Percentiles rank a stretch among this genome's conserved stretches.
These are phyloP conservation scores for Trichocladium uniseriatum DNA, from an alignment of 495 filamentous ascomycete genomes.

Conservation along the genomic window DNA sequence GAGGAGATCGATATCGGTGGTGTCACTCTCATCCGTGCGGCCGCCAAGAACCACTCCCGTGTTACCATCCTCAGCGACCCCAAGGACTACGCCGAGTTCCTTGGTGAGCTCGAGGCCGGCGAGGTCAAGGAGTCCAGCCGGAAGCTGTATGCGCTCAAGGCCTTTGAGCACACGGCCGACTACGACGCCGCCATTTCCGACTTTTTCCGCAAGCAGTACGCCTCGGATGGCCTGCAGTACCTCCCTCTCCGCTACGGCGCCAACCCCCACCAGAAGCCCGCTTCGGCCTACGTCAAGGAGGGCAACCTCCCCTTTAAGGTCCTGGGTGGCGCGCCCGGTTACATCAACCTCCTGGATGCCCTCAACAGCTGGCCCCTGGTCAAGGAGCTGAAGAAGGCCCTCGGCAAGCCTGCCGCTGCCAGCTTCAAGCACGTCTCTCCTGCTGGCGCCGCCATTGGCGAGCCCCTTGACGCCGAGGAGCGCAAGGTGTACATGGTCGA, in stretches of 20 bases:
- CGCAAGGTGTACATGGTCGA: conserved; percentile 97
- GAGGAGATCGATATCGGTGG: conserved; percentile 98
- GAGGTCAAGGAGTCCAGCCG: conserved; percentile 75
- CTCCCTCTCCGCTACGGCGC: conserved; percentile 83
- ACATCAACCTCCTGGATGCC: conserved; percentile 93
- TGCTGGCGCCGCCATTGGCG: conserved; percentile 87
- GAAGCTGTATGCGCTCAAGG: conserved; percentile 85
- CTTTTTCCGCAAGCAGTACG: conserved; percentile 96
- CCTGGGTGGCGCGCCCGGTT: conserved; percentile 83
- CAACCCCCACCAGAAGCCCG: conserved; percentile 97
- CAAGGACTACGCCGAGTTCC: conserved; percentile 84
- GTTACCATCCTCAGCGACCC: conserved; percentile 95
- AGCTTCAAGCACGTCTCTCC: conserved; percentile 99
- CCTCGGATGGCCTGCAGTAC: conserved; percentile 73
- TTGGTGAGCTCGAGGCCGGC: conserved; percentile 78
- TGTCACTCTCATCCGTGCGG: conserved; percentile 90
- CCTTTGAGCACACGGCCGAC: conserved; percentile 96
- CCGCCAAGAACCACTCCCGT: conserved; percentile 92
- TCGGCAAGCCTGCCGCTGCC: conserved; percentile 83
- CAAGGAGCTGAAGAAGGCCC: conserved; percentile 85
- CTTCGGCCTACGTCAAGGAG: conserved; percentile 66
- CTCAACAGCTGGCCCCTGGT: conserved; percentile 95
- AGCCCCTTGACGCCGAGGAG: conserved; percentile 75
- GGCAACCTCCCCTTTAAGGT: conserved; percentile 88
- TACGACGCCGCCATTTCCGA: conserved; percentile 90